These are phyloP conservation scores for Talaromyces sp. DNA, from an alignment of 2,329 filamentous ascomycete genomes.

Conservation along the genomic window DNA sequence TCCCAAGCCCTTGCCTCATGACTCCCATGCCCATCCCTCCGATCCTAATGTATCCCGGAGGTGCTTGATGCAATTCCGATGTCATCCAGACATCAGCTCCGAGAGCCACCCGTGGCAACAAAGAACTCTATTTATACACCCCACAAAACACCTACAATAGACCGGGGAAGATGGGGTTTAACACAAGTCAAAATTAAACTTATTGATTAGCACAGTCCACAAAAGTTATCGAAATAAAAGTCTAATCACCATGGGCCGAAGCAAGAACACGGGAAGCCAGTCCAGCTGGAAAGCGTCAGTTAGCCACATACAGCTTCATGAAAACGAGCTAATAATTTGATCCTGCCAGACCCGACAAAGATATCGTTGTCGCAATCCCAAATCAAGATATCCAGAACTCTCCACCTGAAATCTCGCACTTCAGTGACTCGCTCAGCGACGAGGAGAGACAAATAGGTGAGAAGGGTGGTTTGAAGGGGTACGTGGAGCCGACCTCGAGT, in stretches of 20 bases:
- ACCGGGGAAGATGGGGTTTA: slow-evolving; percentile 2
- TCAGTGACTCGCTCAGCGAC: not conserved
- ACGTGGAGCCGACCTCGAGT: not conserved
- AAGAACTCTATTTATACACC: not conserved
- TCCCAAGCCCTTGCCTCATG: not conserved
- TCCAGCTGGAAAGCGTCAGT: not conserved
- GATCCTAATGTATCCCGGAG: not conserved
- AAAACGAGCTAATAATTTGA: too few species aligned
- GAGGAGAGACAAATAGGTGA: not conserved
- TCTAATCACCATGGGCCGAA: slow-evolving; percentile 1
- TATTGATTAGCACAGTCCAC: not conserved
- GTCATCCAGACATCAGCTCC: not conserved
- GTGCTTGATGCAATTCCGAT: not conserved
- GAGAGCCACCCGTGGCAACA: slow-evolving; percentile 9
- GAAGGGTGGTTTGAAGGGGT: not conserved
- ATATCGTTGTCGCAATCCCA: not conserved
- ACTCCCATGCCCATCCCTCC: not conserved
- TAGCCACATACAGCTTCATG: too few species aligned
- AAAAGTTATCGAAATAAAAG: not conserved
- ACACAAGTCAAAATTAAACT: not conserved
- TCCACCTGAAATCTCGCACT: not conserved
- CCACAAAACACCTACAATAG: not conserved
- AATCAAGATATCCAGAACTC: too few species aligned
- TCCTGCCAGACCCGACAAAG: too few species aligned
- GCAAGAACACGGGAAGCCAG: not conserved